Base-by-base conservation (phyloP, 208 protist species). In the Trypanosoma rangeli region DNA sequence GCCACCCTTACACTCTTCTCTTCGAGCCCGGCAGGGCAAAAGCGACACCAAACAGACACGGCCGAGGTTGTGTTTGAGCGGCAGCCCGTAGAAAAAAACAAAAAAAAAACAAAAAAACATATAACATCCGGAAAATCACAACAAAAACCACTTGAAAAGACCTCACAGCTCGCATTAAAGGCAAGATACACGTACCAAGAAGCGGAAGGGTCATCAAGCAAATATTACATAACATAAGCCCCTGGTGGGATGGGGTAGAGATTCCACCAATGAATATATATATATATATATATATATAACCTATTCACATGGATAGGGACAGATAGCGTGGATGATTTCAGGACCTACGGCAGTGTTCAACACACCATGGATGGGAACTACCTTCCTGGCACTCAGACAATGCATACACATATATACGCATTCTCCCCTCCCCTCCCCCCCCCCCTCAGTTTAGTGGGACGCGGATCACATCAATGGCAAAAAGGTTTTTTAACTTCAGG, bases 401-500 rank as follows among this genome's bases (percentile, higher is more conserved):
- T 52, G 9, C 15, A 18, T 35, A 35, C 24, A n/a, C 13, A 35
- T 22, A 37, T 35, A 35, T 26, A 56, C n/a, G 42, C 24, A 39
- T 55, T 3, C 28, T 57, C 5, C 31, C 44, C 8, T 37, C 39
- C 26, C 24, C 61, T 33, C 22, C 31, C 29, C 12, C 48, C 8
- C 12, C 33, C 10, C 35, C 9, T 70, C 28, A 75, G 22, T 33
- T 16, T 12, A 90, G 54, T n/a, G 68, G 73, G n/a, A 91, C 79
- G 5, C 85, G 83, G 31, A 94, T 70, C 7, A 57, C 65, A 2
- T 73, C 57, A 42, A 88, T 84, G 28, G 80, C 68, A 67, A 94
- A 94, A 1, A 90, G 54, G 61, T 94, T 87, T 16, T 22, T 39
- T 5, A 94, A 74, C 49, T 83, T 74, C 64, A 82, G 64, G 9